These are phyloP conservation scores for Solanum habrochaites DNA, from an alignment of 257 asterid species.

Conservation along the genomic window DNA sequence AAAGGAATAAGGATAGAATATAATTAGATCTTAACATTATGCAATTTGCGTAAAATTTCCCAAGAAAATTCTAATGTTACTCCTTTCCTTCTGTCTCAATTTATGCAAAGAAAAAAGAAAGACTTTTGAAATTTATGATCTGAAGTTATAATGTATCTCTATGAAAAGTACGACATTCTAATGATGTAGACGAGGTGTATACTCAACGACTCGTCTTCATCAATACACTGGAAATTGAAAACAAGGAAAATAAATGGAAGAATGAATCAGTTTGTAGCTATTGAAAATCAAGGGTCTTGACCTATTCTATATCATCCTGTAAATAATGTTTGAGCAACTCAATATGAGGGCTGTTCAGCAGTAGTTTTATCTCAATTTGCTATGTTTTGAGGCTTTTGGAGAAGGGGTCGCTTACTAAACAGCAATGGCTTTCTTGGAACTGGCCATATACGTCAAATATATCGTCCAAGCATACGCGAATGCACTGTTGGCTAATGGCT, in stretches of 20 bases:
- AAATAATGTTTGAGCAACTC: neutral
- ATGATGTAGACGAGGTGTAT: neutral
- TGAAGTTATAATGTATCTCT: neutral
- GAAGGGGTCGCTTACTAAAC: neutral
- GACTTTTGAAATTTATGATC: neutral
- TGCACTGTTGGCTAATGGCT: constrained; percentile 84
- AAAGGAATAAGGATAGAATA: too few relatives aligned
- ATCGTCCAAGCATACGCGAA: constrained; percentile 78
- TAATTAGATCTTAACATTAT: too few relatives aligned
- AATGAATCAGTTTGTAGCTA: neutral
- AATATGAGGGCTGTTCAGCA: constrained; percentile 13
- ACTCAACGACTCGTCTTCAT: neutral
- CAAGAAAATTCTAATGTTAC: neutral
- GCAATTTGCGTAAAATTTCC: too few relatives aligned
- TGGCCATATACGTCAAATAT: constrained; percentile 89
- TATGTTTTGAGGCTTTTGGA: neutral
- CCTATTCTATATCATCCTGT: neutral
- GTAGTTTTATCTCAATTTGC: neutral
- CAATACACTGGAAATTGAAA: neutral
- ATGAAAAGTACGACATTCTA: neutral
- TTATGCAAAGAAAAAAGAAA: too few relatives aligned
- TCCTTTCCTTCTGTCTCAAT: neutral
- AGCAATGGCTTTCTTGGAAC: constrained; percentile 42
- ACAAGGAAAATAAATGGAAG: neutral
- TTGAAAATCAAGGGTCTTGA: neutral